These are phyloP conservation scores for Fomitopsis betulina DNA, from an alignment of 1,284 basidiomycete species.

Conservation along the genomic window DNA sequence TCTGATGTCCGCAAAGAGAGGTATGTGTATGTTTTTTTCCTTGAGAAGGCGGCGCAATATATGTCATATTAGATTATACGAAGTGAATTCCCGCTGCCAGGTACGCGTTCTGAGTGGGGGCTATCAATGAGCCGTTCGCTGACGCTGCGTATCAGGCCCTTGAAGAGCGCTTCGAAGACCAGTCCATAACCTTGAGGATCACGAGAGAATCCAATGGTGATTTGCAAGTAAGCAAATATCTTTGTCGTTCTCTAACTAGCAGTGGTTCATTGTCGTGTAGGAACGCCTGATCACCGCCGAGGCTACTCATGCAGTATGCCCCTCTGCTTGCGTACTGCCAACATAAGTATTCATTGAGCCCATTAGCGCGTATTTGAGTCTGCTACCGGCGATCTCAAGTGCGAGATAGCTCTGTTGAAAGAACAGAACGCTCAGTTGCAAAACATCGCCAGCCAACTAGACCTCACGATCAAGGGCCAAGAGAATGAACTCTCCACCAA, in stretches of 20 bases:
- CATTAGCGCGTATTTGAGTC: constrained; percentile 21
- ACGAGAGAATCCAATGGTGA: constrained; percentile 51
- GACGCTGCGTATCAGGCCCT: constrained; percentile 32
- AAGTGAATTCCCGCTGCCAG: constrained; percentile 22
- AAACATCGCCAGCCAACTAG: constrained; percentile 14
- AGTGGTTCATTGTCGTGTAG: constrained; percentile 12
- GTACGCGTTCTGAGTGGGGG: constrained; percentile 11
- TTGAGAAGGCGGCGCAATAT: neutral
- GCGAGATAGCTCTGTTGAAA: constrained; percentile 21
- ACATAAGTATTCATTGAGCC: neutral
- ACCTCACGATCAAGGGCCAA: constrained; percentile 13
- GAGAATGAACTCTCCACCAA: constrained; percentile 9
- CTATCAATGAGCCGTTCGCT: neutral
- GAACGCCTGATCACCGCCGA: constrained; percentile 30
- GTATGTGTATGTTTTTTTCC: constrained; percentile 11
- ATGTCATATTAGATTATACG: constrained; percentile 17
- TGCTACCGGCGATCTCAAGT: constrained; percentile 14
- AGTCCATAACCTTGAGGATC: constrained; percentile 43
- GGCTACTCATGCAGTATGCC: constrained; percentile 23
- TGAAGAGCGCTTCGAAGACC: constrained; percentile 59
- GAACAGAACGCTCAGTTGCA: constrained; percentile 22
- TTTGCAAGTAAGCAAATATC: constrained; percentile 37
- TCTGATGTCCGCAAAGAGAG: constrained; percentile 21
- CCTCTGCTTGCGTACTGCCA: neutral
- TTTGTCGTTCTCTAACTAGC: neutral